Base-by-base conservation (phyloP, 768 basidiomycete genomes). In the Gymnopilus junonius region DNA sequence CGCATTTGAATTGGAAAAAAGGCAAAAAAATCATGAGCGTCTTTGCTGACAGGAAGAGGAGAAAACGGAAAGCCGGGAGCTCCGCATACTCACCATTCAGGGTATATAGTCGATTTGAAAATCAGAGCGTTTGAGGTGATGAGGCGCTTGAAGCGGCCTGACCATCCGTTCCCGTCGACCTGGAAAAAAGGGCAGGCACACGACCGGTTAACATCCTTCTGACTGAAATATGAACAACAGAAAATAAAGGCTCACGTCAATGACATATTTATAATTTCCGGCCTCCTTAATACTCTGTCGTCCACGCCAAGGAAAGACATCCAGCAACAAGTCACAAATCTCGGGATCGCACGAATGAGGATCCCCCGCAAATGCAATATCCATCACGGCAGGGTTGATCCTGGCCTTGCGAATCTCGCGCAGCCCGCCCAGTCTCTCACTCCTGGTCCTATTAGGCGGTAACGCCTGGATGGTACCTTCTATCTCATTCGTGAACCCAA, bases 61-160 rank as follows among this genome's bases (percentile, higher is more conserved):
- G 4, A 29, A 15, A 17, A 20, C 48, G 31, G 48, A 31, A 29
- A 8, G 48, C 4, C 29, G 15, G 23, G 48, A 51, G n/a, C 48
- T 51, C 48, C n/a, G 27, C n/a, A 15, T 8, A 65, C 76, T 12
- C 69, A 87, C 91, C 91, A 92, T 74, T 91, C 91, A 0, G 89
- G 89, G 69, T 88, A 91, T 64, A 91, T 82, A 0, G 89, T 91
- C 35, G 86, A 79, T 69, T 91, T 91, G 76, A 92, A 85, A 5
- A 91, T 76, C 15, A 89, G 75, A 0, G 89, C 80, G 25, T 89
- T 88, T 23, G 85, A 81, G 2, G 85, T 85, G 4, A 91, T 79
- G 2, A 91, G 76, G 4, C 88, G 77, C 63, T 88, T 87, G 72
- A 91, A 92, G 4, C 88, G 81, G n/a, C 85, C 80, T 3, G 87